These are phyloP conservation scores for Candolleomyces aberdarensis DNA, from an alignment of 768 basidiomycete species.

Conservation along the genomic window DNA sequence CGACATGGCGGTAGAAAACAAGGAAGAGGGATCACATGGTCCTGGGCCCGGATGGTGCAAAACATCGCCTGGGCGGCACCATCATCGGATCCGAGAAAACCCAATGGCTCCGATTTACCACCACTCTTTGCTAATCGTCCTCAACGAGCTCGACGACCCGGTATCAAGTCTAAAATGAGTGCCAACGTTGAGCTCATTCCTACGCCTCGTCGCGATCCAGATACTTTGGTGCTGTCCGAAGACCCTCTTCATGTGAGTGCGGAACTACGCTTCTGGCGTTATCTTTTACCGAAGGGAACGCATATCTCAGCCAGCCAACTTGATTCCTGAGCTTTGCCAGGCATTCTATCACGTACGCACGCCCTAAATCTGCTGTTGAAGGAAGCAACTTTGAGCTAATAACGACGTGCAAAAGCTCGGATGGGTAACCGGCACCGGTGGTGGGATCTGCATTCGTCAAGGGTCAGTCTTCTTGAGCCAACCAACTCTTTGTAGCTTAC, in stretches of 20 bases:
- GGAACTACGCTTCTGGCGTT: background rate
- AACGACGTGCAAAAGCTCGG: conserved; percentile 48
- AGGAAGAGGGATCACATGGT: background rate
- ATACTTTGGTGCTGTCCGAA: conserved; percentile 53
- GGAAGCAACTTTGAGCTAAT: conserved; percentile 1
- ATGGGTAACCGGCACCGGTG: conserved; percentile 91
- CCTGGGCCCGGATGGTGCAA: background rate
- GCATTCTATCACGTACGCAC: conserved; percentile 64
- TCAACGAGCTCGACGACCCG: background rate
- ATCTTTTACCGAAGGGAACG: conserved; percentile 1
- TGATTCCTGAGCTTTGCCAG: conserved; percentile 82
- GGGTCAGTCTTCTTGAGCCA: conserved; percentile 40
- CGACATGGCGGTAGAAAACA: background rate
- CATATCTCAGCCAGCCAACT: conserved; percentile 72
- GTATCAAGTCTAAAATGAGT: too few relatives aligned
- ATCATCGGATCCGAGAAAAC: background rate
- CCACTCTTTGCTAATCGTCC: too few relatives aligned
- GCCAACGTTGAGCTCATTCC: too few relatives aligned
- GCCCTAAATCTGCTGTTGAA: background rate
- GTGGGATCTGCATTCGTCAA: conserved; percentile 71
- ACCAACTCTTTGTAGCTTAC: background rate
- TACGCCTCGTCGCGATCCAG: conserved; percentile 20
- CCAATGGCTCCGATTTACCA: background rate
- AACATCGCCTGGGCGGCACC: background rate
- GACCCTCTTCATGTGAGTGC: conserved; percentile 61